A percentile compares a stretch with the other conserved stretches of the same genome.
phyloP scores from a whole-genome alignment of 495 filamentous ascomycete genomes.

The Clavariopsis aquatica region DNA sequence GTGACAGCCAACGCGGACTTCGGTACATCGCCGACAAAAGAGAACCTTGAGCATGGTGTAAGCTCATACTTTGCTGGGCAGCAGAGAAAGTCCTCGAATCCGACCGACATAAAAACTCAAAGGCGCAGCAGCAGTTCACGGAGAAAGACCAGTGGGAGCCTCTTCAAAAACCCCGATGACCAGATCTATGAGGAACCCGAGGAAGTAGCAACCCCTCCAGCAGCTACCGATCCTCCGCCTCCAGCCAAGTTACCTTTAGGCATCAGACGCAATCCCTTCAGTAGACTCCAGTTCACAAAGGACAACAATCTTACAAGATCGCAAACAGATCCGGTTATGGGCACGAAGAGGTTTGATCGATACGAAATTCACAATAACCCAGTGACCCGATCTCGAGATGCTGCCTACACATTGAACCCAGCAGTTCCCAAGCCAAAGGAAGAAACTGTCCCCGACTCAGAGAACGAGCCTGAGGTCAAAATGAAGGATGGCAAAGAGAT shows the following conservation, averaged over 20 bases:
- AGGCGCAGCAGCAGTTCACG: constrained; percentile 43
- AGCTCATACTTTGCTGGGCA: neutral
- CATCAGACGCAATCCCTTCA: constrained; percentile 46
- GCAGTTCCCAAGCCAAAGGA: constrained; percentile 34
- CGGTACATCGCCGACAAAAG: constrained; percentile 17
- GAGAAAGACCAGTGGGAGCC: constrained; percentile 51
- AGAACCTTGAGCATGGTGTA: constrained; percentile 2
- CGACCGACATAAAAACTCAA: constrained; percentile 41
- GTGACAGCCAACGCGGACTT: constrained; percentile 26
- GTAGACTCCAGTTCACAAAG: constrained; percentile 41
- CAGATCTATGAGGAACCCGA: constrained; percentile 88
- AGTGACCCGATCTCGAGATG: constrained; percentile 71
- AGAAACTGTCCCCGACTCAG: constrained; percentile 31
- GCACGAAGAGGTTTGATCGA: constrained; percentile 57
- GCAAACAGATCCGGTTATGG: constrained; percentile 41
- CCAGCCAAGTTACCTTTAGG: constrained; percentile 33
- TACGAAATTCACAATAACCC: constrained; percentile 78
- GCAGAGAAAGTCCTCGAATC: constrained; percentile 16
- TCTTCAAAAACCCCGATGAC: constrained; percentile 64
- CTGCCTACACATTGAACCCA: constrained; percentile 67
- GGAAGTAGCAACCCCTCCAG: constrained; percentile 37
- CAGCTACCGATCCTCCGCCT: constrained; percentile 21
- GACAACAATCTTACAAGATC: constrained; percentile 38
- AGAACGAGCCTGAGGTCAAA: constrained; percentile 28
- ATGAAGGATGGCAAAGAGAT: constrained; percentile 76